Conservation (phyloP, 2,329 filamentous ascomycete genomes). For the Whalleya microplaca region DNA sequence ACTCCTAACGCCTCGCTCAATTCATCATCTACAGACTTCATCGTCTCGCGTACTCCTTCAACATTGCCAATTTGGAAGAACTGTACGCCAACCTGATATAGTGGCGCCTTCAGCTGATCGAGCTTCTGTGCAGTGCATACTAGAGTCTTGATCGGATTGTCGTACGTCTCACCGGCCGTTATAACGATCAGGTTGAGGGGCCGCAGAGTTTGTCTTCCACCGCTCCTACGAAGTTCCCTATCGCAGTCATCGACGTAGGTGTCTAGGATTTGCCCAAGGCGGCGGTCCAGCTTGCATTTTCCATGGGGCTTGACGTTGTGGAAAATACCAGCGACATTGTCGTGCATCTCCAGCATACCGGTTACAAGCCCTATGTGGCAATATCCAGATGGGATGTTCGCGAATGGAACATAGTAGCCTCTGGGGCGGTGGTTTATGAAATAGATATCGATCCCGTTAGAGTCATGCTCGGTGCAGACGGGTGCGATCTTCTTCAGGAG, state of each 20-base stretch:
- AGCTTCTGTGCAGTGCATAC: slow-evolving; percentile 63
- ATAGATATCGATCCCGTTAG: slow-evolving; percentile 72
- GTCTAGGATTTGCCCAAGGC: slow-evolving; percentile 25
- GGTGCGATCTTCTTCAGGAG: slow-evolving; percentile 68
- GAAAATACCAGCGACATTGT: slow-evolving; percentile 36
- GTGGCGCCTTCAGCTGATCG: slow-evolving; percentile 60
- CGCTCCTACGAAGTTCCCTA: neutral
- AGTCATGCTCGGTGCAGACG: slow-evolving; percentile 68
- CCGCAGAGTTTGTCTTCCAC: slow-evolving; percentile 32
- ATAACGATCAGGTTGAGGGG: slow-evolving; percentile 78
- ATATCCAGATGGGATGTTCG: slow-evolving; percentile 23
- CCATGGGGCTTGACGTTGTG: slow-evolving; percentile 28
- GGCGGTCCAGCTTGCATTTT: slow-evolving; percentile 20
- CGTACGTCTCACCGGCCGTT: slow-evolving; percentile 69
- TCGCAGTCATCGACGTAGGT: slow-evolving; percentile 18
- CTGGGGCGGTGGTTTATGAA: slow-evolving; percentile 61
- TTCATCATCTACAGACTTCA: slow-evolving; percentile 66
- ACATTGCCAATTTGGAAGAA: slow-evolving; percentile 71
- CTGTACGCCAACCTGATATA: slow-evolving; percentile 74
- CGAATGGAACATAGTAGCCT: slow-evolving; percentile 9
- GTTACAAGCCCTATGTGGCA: slow-evolving; percentile 28
- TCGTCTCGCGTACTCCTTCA: slow-evolving; percentile 58
- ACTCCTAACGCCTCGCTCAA: slow-evolving; percentile 53
- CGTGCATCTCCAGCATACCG: slow-evolving; percentile 26
- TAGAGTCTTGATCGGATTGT: slow-evolving; percentile 66